phyloP scores from a whole-genome alignment of 2,329 filamentous ascomycete species.

The Colletotrichum sp. region DNA sequence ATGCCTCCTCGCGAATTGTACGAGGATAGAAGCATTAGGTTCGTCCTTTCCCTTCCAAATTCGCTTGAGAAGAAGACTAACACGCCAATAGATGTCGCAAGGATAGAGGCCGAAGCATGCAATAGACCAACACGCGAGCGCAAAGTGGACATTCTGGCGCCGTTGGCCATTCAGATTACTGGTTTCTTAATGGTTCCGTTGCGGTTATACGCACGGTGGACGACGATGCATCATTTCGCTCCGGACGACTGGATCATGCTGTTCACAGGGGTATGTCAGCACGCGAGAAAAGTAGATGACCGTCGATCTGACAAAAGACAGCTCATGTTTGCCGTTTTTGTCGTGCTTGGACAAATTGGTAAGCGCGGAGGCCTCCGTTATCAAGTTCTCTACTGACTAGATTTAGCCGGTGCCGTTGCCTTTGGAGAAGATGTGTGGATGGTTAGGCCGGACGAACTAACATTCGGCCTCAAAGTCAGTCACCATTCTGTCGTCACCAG shows the following conservation, averaged over 20 bases:
- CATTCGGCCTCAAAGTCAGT: conserved; percentile 32
- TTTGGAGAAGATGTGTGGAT: conserved; percentile 46
- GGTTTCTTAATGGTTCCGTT: conserved; percentile 38
- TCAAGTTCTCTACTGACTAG: neutral
- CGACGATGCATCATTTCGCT: conserved; percentile 31
- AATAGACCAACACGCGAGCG: conserved; percentile 32
- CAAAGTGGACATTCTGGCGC: conserved; percentile 33
- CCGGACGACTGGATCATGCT: conserved; percentile 46
- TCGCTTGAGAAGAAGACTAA: conserved; percentile 3
- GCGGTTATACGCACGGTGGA: conserved; percentile 42
- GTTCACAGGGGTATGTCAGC: conserved; percentile 32
- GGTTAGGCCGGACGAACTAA: conserved; percentile 30
- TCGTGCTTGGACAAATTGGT: conserved; percentile 37
- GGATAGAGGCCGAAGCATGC: conserved; percentile 38
- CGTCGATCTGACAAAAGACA: neutral
- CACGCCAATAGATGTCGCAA: conserved; percentile 31
- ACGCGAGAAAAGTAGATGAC: neutral
- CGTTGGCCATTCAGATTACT: conserved; percentile 40
- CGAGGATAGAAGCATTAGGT: conserved; percentile 30
- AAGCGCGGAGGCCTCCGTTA: neutral
- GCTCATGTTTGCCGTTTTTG: conserved; percentile 35
- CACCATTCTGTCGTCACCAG: fast-evolving
- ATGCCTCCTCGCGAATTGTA: conserved; percentile 31
- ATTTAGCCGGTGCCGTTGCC: conserved; percentile 25
- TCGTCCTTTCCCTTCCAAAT: neutral